Conservation (phyloP, 1,284 basidiomycete species). For the Trichosporon asahii region DNA sequence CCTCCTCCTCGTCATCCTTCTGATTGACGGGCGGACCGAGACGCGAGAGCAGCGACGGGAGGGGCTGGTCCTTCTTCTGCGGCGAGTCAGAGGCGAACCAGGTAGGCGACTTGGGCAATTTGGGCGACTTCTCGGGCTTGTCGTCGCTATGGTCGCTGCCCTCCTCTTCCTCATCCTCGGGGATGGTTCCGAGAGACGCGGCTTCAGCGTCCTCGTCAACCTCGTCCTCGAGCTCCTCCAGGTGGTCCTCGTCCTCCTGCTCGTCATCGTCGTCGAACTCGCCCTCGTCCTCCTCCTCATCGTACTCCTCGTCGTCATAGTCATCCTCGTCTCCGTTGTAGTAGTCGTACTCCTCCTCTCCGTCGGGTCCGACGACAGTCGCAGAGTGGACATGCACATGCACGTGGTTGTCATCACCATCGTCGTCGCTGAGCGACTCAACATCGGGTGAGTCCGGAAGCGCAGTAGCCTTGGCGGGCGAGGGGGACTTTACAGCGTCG, state of each 20-base stretch:
- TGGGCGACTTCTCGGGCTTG: slow-evolving; percentile 9
- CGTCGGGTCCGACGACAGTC: not conserved
- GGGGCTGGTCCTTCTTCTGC: not conserved
- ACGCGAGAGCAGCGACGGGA: slow-evolving; percentile 16
- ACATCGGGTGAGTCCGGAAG: slow-evolving; percentile 1
- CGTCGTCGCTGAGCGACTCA: not conserved
- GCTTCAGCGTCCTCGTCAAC: slow-evolving; percentile 21
- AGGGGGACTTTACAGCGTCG: not conserved
- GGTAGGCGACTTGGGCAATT: slow-evolving; percentile 36
- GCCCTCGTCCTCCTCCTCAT: slow-evolving; percentile 28
- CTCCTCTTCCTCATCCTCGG: slow-evolving; percentile 30
- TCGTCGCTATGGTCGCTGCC: slow-evolving; percentile 15
- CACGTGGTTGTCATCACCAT: not conserved
- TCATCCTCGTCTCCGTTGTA: slow-evolving; percentile 22
- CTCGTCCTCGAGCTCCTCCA: slow-evolving; percentile 28
- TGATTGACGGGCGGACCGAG: slow-evolving; percentile 16
- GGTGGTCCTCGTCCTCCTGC: slow-evolving; percentile 21
- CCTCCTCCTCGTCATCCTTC: not conserved
- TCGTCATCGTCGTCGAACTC: slow-evolving; percentile 25
- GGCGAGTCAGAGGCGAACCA: slow-evolving; percentile 27
- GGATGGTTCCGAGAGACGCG: slow-evolving; percentile 32
- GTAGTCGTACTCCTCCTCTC: not conserved
- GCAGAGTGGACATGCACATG: not conserved
- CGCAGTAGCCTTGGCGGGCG: not conserved
- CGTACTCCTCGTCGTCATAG: slow-evolving; percentile 24